Evolutionary conservation across 1,284 basidiomycete species (phyloP), one percentile per base, ranked within the genome.

Genomic region (Schizophyllum commune): DNA sequence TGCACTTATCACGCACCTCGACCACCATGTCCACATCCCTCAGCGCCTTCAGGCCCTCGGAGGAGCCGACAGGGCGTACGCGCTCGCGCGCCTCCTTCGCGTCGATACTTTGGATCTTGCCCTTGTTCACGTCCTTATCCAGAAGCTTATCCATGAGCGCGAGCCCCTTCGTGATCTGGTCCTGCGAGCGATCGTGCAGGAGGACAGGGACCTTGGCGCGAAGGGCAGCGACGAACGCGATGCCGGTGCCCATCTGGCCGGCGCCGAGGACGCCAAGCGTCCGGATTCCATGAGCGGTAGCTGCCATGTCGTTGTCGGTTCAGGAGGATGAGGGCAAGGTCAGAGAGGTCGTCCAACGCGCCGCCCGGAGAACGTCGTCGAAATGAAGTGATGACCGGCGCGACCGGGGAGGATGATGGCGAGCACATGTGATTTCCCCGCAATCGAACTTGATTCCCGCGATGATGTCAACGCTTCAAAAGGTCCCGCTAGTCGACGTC

Each of bases 201-300:
- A 90, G 74, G 1, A 94, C 91, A 4, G 89, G 84, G 7, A 92
- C 85, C 68, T 86, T 86, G 54, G 92, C 92, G 51, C 85, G 82
- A 17, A 93, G 77, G 57, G 92, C 89, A 6, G 93, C 83, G 47
- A 96, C 92, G 59, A 92, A 83, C 52, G 93, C 91, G 61, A 96
- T 96, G 1, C 94, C 94, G 1, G 85, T 83, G 64, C 89, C 92
- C 91, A 93, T 93, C 71, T 94, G 91, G 57, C 92, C 92, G n/a
- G 89, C 85, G 56, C 91, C 90, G 32, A 92, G 77, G 63, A 92
- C 83, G 19, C 87, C 90, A 0, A 92, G 73, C 6, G 77, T 83
- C 58, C 80, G 82, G 61, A 92, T 83, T 55, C 86, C 89, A 68
- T 91, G 89, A 20, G 79, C 75, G 59, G 88, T 69, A 58, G 63